These are phyloP conservation scores for Gossypium gossypioides DNA, from an alignment of 441 rosid genomes.

Conservation along the genomic window DNA sequence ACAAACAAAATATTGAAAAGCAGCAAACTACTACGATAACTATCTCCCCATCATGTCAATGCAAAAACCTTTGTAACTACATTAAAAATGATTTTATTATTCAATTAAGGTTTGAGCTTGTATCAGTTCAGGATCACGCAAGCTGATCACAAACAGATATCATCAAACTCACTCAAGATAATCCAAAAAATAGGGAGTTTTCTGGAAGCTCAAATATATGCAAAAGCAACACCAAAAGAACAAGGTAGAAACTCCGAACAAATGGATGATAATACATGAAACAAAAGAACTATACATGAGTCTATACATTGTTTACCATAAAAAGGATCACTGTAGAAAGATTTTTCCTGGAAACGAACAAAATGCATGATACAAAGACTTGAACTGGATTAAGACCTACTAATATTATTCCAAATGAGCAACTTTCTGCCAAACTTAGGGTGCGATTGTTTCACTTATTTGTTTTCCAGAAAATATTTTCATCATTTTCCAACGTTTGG, in stretches of 20 bases:
- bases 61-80: not conserved
- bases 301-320: not conserved
- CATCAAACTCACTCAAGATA: conserved; percentile 8
- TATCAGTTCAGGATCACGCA: not conserved
- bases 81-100: not conserved
- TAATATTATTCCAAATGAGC: not conserved
- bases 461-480: not conserved
- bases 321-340: not conserved
- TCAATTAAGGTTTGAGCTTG: not conserved
- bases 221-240: not conserved
- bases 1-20: not conserved
- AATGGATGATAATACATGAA: not conserved
- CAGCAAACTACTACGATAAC: not conserved
- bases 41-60: not conserved
- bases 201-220: not conserved
- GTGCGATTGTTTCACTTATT: not conserved
- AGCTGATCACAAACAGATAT: not conserved
- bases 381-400: not conserved
- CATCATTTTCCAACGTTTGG: not conserved
- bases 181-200: not conserved
- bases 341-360: not conserved
- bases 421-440: not conserved
- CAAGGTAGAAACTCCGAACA: not conserved
- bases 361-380: not conserved
- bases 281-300: not conserved